phyloP scores from a whole-genome alignment of 352 stramenopile genomes.

The Phytophthora parvispora region DNA sequence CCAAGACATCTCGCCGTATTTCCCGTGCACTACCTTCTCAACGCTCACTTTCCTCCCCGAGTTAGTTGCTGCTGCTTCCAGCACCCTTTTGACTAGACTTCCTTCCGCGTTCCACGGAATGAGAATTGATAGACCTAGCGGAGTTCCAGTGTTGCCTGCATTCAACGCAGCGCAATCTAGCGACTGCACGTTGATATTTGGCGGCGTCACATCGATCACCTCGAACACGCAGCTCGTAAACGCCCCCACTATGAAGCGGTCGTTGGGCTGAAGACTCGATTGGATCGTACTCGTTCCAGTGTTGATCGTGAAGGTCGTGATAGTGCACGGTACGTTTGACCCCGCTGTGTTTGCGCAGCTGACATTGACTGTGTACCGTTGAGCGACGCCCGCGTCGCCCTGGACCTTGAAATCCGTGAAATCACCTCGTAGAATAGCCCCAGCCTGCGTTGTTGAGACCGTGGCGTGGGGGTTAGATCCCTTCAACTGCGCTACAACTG shows the following conservation, averaged over 20 bases:
- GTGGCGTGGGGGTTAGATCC: conserved; percentile 40
- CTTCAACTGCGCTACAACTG: conserved; percentile 25
- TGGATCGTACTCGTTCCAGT: conserved; percentile 39
- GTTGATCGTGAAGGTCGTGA: conserved; percentile 17
- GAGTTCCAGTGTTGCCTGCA: conserved; percentile 24
- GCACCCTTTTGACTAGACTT: conserved; percentile 50
- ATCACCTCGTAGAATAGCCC: conserved; percentile 88
- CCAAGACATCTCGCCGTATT: conserved; percentile 97
- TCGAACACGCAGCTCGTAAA: conserved; percentile 70
- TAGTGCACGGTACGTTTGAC: conserved; percentile 4
- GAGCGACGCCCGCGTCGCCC: conserved; percentile 69
- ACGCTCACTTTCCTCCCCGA: conserved; percentile 87
- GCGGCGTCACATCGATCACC: conserved; percentile 21
- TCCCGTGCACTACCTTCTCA: conserved; percentile 91
- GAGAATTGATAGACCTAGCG: conserved; percentile 35
- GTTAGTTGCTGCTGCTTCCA: conserved; percentile 67
- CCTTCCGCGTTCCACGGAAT: conserved; percentile 81
- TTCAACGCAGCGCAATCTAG: conserved; percentile 26
- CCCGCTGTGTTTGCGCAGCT: conserved; percentile 9
- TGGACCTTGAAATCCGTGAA: conserved; percentile 91
- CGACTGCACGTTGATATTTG: conserved; percentile 40
- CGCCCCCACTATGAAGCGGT: conserved; percentile 66
- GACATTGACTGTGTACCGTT: conserved; percentile 37
- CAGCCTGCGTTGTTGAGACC: conserved; percentile 51
- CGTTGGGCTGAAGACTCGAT: conserved; percentile 41